Percentiles rank a stretch among this genome's conserved stretches.
Evolutionary conservation across 345 rosid genomes (phyloP).

Genomic region (Eucalyptus urophylla): DNA sequence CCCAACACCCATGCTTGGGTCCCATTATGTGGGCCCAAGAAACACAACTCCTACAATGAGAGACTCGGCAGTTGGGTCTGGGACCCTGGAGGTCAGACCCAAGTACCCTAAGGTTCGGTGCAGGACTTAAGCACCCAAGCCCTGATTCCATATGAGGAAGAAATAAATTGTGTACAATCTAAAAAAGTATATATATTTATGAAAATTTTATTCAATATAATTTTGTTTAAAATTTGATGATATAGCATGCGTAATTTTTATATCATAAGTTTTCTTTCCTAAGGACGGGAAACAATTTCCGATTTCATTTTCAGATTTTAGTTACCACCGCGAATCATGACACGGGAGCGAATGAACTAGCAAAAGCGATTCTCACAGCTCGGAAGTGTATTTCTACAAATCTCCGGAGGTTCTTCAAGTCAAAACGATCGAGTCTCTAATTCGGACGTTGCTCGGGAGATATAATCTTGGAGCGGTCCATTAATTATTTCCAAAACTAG

Average conservation of each 20-base stretch:
- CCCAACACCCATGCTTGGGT: background rate
- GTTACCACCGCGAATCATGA: background rate
- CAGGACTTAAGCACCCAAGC: background rate
- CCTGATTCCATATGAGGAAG: background rate
- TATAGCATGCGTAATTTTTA: background rate
- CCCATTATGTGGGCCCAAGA: background rate
- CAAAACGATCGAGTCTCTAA: background rate
- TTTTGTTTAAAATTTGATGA: background rate
- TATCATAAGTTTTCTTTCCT: background rate
- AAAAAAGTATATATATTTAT: background rate
- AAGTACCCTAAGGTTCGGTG: background rate
- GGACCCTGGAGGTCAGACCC: background rate
- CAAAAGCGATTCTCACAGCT: background rate
- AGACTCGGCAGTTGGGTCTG: fast-evolving
- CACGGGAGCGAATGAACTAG: background rate
- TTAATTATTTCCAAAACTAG: too few relatives aligned
- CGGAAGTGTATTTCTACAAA: background rate
- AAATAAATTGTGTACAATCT: background rate
- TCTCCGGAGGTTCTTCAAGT: background rate
- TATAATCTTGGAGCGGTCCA: too few relatives aligned
- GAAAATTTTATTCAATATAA: background rate
- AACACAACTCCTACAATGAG: background rate
- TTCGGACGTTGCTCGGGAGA: background rate
- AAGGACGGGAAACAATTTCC: background rate
- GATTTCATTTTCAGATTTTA: background rate